These are phyloP conservation scores for Phytophthora brassicae DNA, from an alignment of 352 stramenopile species.

Conservation along the genomic window DNA sequence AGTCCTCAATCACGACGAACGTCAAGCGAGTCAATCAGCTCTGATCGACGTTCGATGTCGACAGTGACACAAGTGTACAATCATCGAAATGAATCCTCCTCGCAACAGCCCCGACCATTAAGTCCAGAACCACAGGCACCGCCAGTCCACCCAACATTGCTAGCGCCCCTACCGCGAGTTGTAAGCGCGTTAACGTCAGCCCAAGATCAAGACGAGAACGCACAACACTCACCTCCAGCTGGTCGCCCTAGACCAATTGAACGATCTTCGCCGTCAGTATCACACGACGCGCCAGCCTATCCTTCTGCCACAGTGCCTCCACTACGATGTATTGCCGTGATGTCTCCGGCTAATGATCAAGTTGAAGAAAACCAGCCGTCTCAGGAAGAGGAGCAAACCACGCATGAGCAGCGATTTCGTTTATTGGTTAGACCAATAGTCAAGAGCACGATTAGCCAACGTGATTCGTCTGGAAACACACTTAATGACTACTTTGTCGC, in stretches of 20 bases:
- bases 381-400: not conserved
- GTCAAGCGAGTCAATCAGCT: not conserved
- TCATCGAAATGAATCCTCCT: not conserved
- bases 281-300: not conserved
- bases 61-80: not conserved
- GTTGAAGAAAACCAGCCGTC: not conserved
- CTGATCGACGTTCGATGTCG: not conserved
- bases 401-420: not conserved
- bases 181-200: not conserved
- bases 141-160: not conserved
- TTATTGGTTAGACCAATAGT: conserved; percentile 18
- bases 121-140: not conserved
- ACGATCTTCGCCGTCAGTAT: not conserved
- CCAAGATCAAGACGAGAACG: not conserved
- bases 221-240: not conserved
- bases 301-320: not conserved
- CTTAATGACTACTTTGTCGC: not conserved
- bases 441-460: conserved; percentile 7
- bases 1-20: not conserved
- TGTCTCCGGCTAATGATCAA: not conserved
- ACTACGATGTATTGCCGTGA: not conserved
- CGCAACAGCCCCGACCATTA: not conserved
- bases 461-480: not conserved
- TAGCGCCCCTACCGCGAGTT: not conserved
- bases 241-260: not conserved